A percentile compares a stretch with the other conserved stretches of the same genome.
Evolutionary conservation across 257 asterid species (phyloP).

Genomic region (Lycium barbarum): DNA sequence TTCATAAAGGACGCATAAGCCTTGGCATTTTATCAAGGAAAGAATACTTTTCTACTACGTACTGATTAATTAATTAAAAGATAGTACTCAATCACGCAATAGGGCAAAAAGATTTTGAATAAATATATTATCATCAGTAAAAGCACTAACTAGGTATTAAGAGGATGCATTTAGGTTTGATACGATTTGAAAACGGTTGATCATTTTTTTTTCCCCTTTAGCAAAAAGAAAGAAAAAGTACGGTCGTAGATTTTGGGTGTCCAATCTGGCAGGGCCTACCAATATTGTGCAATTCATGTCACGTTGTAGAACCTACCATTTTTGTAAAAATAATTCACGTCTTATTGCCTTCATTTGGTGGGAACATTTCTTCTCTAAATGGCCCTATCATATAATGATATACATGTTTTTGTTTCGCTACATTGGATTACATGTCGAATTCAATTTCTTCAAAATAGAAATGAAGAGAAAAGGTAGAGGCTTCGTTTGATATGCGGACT

Average conservation of each 20-base stretch:
- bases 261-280: too few species aligned
- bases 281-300: too few species aligned
- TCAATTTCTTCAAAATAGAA: neutral
- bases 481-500: too few species aligned
- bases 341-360: neutral
- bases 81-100: neutral
- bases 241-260: too few species aligned
- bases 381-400: neutral
- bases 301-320: neutral
- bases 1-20: neutral
- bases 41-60: neutral
- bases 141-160: neutral
- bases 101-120: neutral
- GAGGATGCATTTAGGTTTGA: neutral
- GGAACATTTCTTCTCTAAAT: neutral
- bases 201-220: neutral
- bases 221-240: neutral
- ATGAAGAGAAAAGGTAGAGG: neutral
- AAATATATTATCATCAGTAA: neutral
- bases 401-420: neutral
- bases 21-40: neutral
- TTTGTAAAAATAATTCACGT: neutral
- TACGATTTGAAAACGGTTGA: neutral
- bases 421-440: too few species aligned
- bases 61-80: neutral